phyloP scores from a whole-genome alignment of 2,329 filamentous ascomycete genomes.

The Paracoccidioides lutzii region DNA sequence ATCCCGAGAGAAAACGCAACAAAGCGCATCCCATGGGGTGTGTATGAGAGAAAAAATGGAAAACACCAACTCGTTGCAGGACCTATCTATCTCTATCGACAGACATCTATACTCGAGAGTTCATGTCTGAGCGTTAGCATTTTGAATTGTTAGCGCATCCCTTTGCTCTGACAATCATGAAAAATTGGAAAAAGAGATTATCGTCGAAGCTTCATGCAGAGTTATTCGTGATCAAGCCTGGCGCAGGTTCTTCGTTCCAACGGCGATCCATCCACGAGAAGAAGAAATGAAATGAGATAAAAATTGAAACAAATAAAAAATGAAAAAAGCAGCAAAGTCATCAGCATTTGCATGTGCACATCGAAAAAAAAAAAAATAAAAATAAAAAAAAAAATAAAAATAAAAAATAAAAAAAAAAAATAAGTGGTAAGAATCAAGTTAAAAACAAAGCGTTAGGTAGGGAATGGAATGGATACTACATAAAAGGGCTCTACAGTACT shows the following conservation, averaged over 20 bases:
- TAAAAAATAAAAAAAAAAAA: neutral
- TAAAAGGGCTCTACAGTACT: neutral
- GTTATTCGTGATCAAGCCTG: neutral
- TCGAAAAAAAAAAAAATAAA: neutral
- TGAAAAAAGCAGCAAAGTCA: neutral
- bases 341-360: neutral
- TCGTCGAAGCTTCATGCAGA: neutral
- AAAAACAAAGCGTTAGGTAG: neutral
- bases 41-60: neutral
- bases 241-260: neutral
- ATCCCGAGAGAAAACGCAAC: neutral
- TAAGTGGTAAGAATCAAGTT: neutral
- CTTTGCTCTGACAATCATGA: neutral
- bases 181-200: neutral
- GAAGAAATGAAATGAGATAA: neutral
- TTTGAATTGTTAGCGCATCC: neutral
- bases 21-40: neutral
- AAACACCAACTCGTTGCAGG: neutral
- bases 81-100: neutral
- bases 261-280: neutral
- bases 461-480: neutral
- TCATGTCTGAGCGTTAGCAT: neutral
- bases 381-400: neutral
- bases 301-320: neutral
- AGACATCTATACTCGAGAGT: neutral